Percentiles rank a stretch among this genome's conserved stretches.
Conservation (phyloP, 345 rosid species). For the Geranium brycei region DNA sequence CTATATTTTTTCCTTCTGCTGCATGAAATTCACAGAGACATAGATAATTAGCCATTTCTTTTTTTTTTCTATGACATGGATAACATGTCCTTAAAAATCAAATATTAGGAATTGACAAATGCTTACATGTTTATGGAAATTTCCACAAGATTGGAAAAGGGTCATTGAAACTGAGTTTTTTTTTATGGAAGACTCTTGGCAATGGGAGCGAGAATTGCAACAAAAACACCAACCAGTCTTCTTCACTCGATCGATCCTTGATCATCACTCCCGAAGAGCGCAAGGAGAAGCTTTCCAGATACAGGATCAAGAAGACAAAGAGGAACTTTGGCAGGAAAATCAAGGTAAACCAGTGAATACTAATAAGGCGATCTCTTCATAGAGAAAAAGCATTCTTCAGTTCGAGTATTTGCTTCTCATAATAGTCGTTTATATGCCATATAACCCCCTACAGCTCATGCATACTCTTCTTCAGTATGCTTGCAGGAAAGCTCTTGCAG, state of each 20-base stretch:
- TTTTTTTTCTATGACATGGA: background rate
- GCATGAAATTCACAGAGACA: no score
- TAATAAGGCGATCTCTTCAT: no score
- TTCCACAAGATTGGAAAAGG: constrained; percentile 41
- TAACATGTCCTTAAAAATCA: no score
- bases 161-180: constrained; percentile 31
- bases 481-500: constrained; percentile 98
- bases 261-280: constrained; percentile 61
- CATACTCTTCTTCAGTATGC: constrained; percentile 63
- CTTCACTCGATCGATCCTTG: constrained; percentile 43
- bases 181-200: constrained; percentile 74
- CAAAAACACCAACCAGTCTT: constrained; percentile 39
- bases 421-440: background rate
- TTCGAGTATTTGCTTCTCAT: background rate
- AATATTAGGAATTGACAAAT: constrained; percentile 11
- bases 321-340: constrained; percentile 95
- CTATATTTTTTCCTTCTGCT: background rate
- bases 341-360: constrained; percentile 42
- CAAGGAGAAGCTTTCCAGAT: constrained; percentile 87
- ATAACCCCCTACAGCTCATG: background rate
- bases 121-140: constrained; percentile 29
- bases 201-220: constrained; percentile 19
- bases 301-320: constrained; percentile 85
- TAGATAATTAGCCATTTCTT: no score
- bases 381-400: no score